Base-by-base conservation (phyloP, 2,329 filamentous ascomycete genomes). In the Aspergillus tamarii region DNA sequence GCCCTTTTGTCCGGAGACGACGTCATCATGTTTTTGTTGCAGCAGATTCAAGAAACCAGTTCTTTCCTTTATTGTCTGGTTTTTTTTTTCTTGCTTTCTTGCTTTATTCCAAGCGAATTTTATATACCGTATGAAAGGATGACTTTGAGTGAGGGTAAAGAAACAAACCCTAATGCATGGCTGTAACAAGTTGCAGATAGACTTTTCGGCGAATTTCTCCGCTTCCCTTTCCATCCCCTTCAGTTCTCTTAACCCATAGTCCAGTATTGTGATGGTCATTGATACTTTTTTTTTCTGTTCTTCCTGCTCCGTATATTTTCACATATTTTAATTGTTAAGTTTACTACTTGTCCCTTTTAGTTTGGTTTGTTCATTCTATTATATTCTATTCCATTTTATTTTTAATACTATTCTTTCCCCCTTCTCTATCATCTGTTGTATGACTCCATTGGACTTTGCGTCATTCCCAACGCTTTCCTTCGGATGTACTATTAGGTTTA, bases 1-100 rank as follows among this genome's bases (percentile, higher is more conserved):
- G n/a, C 26, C 57, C 16, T 41, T 53, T 59, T 36, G 60, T 58
- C 54, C 55, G 46, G 50, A 23, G 23, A 52, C 59, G 28, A 41
- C 45, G 43, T 58, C 54, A 56, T 26, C 14, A n/a, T 39, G 10
- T 53, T 11, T 53, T 48, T 28, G 43, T 53, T 32, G 19, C 7
- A n/a, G 54, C 30, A 16, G 45, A 34, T n/a, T 62, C 26, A 23
- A 16, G 28, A 23, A 12, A 56, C 53, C 19, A 26, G 19, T 28
- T 16, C 21, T 21, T 32, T 46, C 4, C 4, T 46, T 21, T 46
- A 32, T 41, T n/a, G 8, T 41, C 39, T 41, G 30, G 3, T 41
- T n/a, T 3, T 9, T 19, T 39, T 39, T n/a, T n/a, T 19, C 8
- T 19, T 41, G 16, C 16, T 41, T 41, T 41, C 16, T 41, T 41